Evolutionary conservation across 148 eudicot genomes (phyloP).

Genomic region (Limonium bicolor): DNA sequence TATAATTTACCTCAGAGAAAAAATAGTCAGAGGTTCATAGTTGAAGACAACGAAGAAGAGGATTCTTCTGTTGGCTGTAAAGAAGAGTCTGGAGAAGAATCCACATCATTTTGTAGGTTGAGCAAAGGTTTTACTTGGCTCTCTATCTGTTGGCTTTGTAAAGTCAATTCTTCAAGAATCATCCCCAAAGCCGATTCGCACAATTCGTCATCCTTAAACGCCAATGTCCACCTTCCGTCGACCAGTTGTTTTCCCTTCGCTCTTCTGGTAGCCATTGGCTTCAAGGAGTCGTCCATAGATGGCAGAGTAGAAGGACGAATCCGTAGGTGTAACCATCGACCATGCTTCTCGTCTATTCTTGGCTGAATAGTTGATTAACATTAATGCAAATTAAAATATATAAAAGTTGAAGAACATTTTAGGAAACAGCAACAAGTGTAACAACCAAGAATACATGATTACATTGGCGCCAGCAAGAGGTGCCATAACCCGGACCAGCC

Average conservation of each 20-base stretch:
- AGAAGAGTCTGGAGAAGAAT: conserved; percentile 17
- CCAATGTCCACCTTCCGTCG: conserved; percentile 97
- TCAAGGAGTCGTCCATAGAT: conserved; percentile 25
- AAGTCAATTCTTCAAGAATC: conserved; percentile 39
- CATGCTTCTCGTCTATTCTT: conserved; percentile 68
- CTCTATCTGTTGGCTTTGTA: conserved; percentile 48
- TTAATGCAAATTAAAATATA: background rate
- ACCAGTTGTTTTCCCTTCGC: conserved; percentile 45
- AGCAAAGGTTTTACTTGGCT: conserved; percentile 55
- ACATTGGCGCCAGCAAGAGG: conserved; percentile 89
- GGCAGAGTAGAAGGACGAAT: conserved; percentile 80
- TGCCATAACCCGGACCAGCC: conserved; percentile 78
- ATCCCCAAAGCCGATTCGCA: conserved; percentile 62
- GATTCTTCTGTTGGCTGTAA: no score
- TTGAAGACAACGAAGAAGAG: no score
- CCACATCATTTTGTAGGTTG: conserved; percentile 19
- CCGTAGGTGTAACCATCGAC: conserved; percentile 84
- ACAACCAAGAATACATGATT: no score
- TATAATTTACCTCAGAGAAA: no score
- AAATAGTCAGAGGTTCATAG: no score
- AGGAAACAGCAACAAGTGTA: conserved; percentile 1
- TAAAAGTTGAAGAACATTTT: background rate
- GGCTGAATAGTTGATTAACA: conserved; percentile 34
- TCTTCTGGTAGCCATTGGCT: conserved; percentile 23
- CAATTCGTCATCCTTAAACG: conserved; percentile 67